phyloP scores from a whole-genome alignment of 345 rosid genomes.

The Raphanus sativus region DNA sequence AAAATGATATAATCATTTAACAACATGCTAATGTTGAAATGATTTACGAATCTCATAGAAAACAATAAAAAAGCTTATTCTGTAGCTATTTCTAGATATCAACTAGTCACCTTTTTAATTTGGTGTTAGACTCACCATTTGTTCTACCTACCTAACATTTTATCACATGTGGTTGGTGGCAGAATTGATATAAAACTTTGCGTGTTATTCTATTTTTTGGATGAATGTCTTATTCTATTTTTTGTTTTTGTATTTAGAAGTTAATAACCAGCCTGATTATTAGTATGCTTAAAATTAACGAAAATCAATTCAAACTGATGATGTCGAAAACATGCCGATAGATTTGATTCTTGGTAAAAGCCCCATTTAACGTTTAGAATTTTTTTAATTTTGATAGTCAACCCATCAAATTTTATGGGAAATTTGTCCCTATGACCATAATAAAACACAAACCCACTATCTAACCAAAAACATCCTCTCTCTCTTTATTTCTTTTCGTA shows the following conservation, averaged over 20 bases:
- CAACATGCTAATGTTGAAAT: neutral
- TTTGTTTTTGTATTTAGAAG: neutral
- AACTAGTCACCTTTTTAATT: neutral
- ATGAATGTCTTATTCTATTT: neutral
- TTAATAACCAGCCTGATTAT: neutral
- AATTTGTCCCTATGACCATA: too few species aligned
- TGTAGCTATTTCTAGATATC: neutral
- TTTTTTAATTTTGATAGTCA: neutral
- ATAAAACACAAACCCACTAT: too few species aligned
- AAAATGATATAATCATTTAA: neutral
- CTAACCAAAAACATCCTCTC: too few species aligned
- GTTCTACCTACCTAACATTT: conserved; percentile 21
- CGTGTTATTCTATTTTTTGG: neutral
- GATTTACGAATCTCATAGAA: neutral
- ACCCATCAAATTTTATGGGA: neutral
- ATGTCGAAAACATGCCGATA: neutral
- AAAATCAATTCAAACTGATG: neutral
- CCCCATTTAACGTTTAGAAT: neutral
- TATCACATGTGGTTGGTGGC: conserved; percentile 30
- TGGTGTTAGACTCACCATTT: neutral
- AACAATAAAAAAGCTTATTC: neutral
- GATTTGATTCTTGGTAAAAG: neutral
- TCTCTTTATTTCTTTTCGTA: too few species aligned
- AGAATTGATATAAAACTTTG: conserved; percentile 3
- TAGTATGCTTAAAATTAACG: neutral